These are phyloP conservation scores for Aspergillus brunneoviolaceus DNA, from an alignment of 2,329 filamentous ascomycete species.

Conservation along the genomic window DNA sequence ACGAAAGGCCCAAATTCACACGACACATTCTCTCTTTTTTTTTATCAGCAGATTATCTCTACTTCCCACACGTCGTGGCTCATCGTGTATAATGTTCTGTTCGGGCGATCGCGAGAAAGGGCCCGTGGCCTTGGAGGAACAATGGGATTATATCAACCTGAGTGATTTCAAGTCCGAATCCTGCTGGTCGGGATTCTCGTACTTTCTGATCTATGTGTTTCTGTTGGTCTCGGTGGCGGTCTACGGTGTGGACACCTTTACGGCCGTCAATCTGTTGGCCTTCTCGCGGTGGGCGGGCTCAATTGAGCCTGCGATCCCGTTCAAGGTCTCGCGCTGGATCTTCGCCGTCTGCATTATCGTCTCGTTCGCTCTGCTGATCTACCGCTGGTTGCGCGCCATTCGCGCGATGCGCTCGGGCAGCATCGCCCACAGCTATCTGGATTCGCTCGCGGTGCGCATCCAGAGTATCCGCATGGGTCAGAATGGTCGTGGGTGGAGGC, in stretches of 20 bases:
- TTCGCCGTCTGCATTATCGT: constrained; percentile 90
- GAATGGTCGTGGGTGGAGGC: constrained; percentile 73
- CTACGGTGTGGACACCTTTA: constrained; percentile 89
- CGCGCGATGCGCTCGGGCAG: constrained; percentile 81
- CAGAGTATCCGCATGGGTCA: constrained; percentile 75
- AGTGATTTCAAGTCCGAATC: constrained; percentile 81
- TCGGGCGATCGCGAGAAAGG: constrained; percentile 60
- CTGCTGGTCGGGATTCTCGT: constrained; percentile 74
- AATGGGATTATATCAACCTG: constrained; percentile 84
- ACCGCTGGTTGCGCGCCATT: constrained; percentile 75
- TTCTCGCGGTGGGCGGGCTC: constrained; percentile 88
- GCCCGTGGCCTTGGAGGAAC: constrained; percentile 75
- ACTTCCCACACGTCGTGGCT: not conserved
- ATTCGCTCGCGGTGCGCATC: constrained; percentile 78
- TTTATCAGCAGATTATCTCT: constrained; percentile 2
- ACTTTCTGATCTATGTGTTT: constrained; percentile 80
- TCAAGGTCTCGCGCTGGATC: constrained; percentile 86
- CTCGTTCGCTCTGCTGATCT: constrained; percentile 78
- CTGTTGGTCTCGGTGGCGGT: constrained; percentile 77
- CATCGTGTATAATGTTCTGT: constrained; percentile 60
- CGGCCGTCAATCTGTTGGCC: constrained; percentile 82
- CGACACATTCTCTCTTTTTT: constrained; percentile 3
- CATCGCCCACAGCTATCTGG: constrained; percentile 87
- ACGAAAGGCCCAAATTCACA: constrained; percentile 24
- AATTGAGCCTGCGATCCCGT: constrained; percentile 73